Percentiles rank a stretch among this genome's conserved stretches.
These are phyloP conservation scores for Phytophthora megakarya DNA, from an alignment of 352 stramenopile species.

Conservation along the genomic window DNA sequence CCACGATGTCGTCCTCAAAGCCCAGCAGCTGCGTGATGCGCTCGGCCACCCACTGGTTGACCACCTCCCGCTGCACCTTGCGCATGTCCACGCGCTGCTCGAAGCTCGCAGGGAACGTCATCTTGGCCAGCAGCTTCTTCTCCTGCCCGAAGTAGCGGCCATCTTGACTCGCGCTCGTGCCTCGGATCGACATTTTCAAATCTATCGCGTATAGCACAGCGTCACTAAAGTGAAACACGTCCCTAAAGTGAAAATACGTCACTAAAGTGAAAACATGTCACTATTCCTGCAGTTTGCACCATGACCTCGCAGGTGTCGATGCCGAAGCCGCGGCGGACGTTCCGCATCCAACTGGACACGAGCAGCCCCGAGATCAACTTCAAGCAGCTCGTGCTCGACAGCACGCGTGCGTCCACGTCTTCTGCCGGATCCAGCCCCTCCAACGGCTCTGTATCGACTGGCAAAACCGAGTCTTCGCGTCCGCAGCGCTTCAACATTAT, in stretches of 20 bases:
- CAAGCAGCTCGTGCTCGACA: constrained; percentile 56
- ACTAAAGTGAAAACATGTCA: neutral
- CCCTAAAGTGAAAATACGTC: neutral
- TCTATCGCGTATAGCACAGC: too few relatives aligned
- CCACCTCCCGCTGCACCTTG: constrained; percentile 92
- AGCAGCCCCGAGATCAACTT: constrained; percentile 74
- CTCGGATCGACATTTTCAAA: constrained; percentile 40
- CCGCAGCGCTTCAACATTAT: constrained; percentile 86
- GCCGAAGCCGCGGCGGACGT: constrained; percentile 40
- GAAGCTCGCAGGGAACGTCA: constrained; percentile 83
- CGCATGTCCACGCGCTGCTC: constrained; percentile 81
- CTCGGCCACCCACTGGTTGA: constrained; percentile 89
- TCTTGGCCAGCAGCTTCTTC: constrained; percentile 89
- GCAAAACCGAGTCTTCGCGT: neutral
- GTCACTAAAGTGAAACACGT: neutral
- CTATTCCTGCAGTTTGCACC: neutral
- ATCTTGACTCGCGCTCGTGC: constrained; percentile 64
- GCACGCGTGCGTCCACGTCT: constrained; percentile 1
- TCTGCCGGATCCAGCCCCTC: neutral
- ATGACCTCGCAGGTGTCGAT: neutral
- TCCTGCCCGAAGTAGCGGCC: constrained; percentile 85
- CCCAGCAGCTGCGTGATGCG: constrained; percentile 86
- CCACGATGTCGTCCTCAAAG: constrained; percentile 93
- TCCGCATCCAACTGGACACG: constrained; percentile 57
- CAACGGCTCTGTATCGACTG: neutral